Evolutionary conservation across 352 stramenopile genomes (phyloP).

Genomic region (Phytopythium vexans): DNA sequence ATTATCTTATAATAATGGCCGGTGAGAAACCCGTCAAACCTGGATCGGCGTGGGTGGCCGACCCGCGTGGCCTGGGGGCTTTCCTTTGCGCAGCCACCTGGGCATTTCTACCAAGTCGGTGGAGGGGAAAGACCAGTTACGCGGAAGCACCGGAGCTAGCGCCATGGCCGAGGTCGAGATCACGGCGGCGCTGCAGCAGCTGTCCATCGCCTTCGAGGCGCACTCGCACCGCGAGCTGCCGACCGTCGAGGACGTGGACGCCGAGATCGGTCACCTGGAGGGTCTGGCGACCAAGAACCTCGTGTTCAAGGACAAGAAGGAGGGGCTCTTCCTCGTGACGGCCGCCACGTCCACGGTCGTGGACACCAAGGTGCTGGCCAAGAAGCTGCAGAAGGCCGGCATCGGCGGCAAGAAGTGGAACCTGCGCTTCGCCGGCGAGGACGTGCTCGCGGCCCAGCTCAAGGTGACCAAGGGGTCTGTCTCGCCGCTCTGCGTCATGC

Average conservation of each 20-base stretch:
- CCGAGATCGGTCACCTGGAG: conserved; percentile 76
- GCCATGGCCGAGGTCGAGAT: conserved; percentile 57
- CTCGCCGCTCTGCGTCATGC: conserved; percentile 89
- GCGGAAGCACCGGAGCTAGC: not conserved
- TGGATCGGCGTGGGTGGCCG: too few relatives aligned
- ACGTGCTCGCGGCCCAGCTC: conserved; percentile 79
- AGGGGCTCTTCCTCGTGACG: conserved; percentile 95
- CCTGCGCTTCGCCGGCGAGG: conserved; percentile 90
- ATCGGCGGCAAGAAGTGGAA: conserved; percentile 89
- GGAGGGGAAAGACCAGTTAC: conserved; percentile 1
- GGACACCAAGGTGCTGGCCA: conserved; percentile 90
- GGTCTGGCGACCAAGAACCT: conserved; percentile 94
- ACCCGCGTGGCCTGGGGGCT: too few relatives aligned
- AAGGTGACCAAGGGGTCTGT: conserved; percentile 93
- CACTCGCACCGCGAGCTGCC: conserved; percentile 60
- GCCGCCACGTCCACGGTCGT: conserved; percentile 80
- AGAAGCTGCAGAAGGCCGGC: conserved; percentile 62
- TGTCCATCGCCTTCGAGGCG: conserved; percentile 49
- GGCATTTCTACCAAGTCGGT: not conserved
- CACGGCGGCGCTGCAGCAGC: conserved; percentile 51
- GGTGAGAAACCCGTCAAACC: too few relatives aligned
- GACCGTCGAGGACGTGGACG: conserved; percentile 68
- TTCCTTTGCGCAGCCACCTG: too few relatives aligned
- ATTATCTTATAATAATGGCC: too few relatives aligned
- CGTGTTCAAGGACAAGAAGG: conserved; percentile 98